Percentiles rank a stretch among this genome's conserved stretches.
Conservation (phyloP, 2,329 filamentous ascomycete species). For the Lojkania enalia region DNA sequence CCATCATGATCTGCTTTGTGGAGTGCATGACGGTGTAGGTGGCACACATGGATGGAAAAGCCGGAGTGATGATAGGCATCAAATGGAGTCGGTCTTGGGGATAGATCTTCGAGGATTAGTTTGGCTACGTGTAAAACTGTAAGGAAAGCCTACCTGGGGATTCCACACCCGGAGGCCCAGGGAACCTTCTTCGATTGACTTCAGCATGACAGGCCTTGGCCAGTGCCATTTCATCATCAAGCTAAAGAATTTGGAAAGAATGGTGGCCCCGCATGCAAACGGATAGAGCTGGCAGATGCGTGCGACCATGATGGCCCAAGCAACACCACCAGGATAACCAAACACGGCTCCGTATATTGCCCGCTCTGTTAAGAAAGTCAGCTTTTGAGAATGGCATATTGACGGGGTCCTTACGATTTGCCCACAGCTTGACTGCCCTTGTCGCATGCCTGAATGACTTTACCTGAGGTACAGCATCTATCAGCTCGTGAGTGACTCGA, state of each 20-base stretch:
- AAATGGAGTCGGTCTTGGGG: slow-evolving; percentile 80
- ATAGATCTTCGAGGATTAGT: slow-evolving; percentile 73
- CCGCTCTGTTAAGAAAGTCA: no score
- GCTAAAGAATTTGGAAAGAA: slow-evolving; percentile 92
- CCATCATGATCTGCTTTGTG: slow-evolving; percentile 79
- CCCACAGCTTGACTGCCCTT: slow-evolving; percentile 95
- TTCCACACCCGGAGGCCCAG: slow-evolving; percentile 92
- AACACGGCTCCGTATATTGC: slow-evolving; percentile 96
- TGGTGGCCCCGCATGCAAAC: slow-evolving; percentile 82
- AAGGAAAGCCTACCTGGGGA: slow-evolving; percentile 66
- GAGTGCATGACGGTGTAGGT: slow-evolving; percentile 92
- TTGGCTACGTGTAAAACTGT: slow-evolving; percentile 10
- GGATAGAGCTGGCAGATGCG: slow-evolving; percentile 96
- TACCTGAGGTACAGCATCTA: slow-evolving; percentile 83
- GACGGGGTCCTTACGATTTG: no score
- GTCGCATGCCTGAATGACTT: slow-evolving; percentile 88
- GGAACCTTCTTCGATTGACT: slow-evolving; percentile 80
- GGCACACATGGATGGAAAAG: slow-evolving; percentile 96
- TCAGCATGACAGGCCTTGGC: slow-evolving; percentile 91
- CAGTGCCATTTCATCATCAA: slow-evolving; percentile 91
- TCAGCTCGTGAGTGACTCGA: slow-evolving; percentile 89
- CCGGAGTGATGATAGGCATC: slow-evolving; percentile 98
- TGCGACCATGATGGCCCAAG: slow-evolving; percentile 97
- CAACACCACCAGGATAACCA: slow-evolving; percentile 94
- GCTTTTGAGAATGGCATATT: no score